Evolutionary conservation across 176 grass and related monocot species (phyloP), one percentile per base, ranked within the genome.

Genomic region (Oryza meyeriana): DNA sequence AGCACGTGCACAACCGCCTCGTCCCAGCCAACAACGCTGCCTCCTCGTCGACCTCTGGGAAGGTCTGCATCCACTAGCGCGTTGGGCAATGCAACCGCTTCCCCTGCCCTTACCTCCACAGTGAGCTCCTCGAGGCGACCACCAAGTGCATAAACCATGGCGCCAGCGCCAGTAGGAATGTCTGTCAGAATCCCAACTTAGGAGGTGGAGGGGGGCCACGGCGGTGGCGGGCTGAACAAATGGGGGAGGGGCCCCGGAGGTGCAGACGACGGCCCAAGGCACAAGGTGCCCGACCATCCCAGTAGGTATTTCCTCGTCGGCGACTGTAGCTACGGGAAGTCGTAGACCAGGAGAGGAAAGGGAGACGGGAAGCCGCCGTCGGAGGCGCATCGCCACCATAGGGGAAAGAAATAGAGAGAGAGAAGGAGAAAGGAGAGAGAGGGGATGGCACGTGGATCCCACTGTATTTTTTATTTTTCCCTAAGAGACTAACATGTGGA

Each of bases 71-170:
- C 77, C 88, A 85, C 63, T 99, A 93, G 97, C 89, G 84, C 66
- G 91, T 87, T 2, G 97, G 97, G 59, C 91, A 87, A 35, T 99
- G 97, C 87, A 99, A 87, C 31, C 93, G 93, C 64, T 92, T 94
- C 87, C 93, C 91, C 13, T 99, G 97, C 87, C 82, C 91, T 36
- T 99, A 76, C 83, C 93, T 99, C 47, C 97, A 99, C 30, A 96
- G 97, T 83, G 93, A 99, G 81, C 86, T 87, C 17, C 83, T 86
- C 14, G 81, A 88, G 13, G 88, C 24, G 45, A 66, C 88, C 10
- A 69, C 88, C 76, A 91, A 75, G 81, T 81, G 90, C 45, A 33
- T 76, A 13, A 89, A 90, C 86, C 91, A 85, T 52, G 24, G 30
- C 69, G 40, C 34, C 8, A 69, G 77, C 14, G 57, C 69, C 32